Evolutionary conservation across 768 basidiomycete species (phyloP).

Genomic region (Xanthoconium purpureum): DNA sequence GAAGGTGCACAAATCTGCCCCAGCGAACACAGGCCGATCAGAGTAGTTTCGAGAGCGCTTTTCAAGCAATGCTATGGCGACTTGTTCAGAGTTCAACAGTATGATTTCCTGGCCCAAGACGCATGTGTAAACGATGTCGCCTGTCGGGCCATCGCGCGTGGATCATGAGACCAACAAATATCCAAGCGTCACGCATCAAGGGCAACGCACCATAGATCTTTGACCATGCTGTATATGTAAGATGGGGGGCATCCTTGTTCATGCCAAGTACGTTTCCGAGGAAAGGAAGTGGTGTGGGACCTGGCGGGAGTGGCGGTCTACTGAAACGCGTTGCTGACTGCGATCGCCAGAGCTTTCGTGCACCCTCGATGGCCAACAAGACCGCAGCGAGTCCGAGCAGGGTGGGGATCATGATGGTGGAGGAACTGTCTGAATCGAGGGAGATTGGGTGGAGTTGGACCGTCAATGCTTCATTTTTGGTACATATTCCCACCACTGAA

Average conservation of each 20-base stretch:
- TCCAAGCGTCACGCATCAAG: too few species aligned
- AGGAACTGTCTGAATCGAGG: too few species aligned
- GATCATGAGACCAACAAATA: not conserved
- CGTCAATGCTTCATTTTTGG: too few species aligned
- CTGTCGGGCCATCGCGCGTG: not conserved
- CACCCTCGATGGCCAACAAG: too few species aligned
- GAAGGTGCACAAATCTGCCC: constrained; percentile 6
- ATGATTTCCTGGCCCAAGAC: constrained; percentile 43
- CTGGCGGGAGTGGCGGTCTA: constrained; percentile 15
- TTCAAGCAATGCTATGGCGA: constrained; percentile 48
- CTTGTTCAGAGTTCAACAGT: constrained; percentile 44
- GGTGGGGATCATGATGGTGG: too few species aligned
- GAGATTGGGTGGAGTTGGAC: too few species aligned
- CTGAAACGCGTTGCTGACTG: not conserved
- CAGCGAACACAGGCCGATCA: constrained; percentile 5
- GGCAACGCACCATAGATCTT: constrained; percentile 16
- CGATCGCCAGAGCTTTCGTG: too few species aligned
- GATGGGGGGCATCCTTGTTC: constrained; percentile 4
- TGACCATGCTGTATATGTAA: constrained; percentile 20
- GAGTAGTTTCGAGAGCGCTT: constrained; percentile 53
- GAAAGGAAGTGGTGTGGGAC: constrained; percentile 13
- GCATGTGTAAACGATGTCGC: constrained; percentile 4
- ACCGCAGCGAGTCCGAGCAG: too few species aligned
- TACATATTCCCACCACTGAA: too few species aligned
- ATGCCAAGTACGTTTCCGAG: constrained; percentile 15